A percentile compares a stretch with the other conserved stretches of the same genome.
phyloP scores from a whole-genome alignment of 768 basidiomycete species.

The Suillus americanus region DNA sequence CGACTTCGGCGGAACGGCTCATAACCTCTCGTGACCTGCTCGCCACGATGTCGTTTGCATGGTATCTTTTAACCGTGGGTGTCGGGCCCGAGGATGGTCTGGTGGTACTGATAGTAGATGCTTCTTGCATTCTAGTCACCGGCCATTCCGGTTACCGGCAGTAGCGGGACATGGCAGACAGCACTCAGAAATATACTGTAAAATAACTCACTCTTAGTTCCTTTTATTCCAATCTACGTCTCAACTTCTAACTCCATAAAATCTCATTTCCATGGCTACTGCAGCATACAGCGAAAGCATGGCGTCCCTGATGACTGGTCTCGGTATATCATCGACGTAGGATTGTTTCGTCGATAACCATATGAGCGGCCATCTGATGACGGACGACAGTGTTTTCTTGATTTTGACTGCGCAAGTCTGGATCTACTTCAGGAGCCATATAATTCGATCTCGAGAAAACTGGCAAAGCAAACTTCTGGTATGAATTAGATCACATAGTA shows the following conservation, averaged over 20 bases:
- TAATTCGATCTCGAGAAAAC: neutral
- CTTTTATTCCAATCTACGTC: neutral
- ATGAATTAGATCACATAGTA: neutral
- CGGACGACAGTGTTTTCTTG: neutral
- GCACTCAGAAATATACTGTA: neutral
- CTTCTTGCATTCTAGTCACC: neutral
- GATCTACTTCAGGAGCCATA: neutral
- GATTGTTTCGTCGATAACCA: neutral
- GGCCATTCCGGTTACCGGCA: neutral
- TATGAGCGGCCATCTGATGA: neutral
- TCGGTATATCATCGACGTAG: neutral
- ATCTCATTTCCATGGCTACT: neutral
- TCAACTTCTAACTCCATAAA: neutral
- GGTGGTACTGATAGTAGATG: neutral
- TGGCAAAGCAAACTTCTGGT: neutral
- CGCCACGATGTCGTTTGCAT: no score
- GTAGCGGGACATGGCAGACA: neutral
- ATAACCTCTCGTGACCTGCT: neutral
- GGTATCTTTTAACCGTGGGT: neutral
- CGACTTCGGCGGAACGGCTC: neutral
- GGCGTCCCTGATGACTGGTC: neutral
- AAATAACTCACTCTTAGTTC: neutral
- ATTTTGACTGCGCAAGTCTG: slow-evolving; percentile 2
- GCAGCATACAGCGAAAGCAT: neutral
- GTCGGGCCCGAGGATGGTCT: neutral